A percentile compares a stretch with the other conserved stretches of the same genome.
Conservation (phyloP, 2,329 filamentous ascomycete species). For the Neofusicoccum ribis region DNA sequence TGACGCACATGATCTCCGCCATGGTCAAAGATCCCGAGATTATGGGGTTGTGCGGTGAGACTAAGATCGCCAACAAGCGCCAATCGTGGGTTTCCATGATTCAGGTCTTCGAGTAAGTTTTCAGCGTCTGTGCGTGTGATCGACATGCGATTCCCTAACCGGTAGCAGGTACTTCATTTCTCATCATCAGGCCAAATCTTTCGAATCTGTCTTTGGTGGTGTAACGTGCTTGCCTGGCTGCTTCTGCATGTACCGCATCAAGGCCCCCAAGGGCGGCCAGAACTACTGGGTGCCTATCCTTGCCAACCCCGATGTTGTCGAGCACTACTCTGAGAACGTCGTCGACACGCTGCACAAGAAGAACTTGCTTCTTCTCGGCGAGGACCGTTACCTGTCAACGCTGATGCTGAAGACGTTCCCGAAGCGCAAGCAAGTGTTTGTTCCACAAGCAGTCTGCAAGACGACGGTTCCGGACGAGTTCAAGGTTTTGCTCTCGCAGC, state of each 20-base stretch:
- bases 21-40: constrained; percentile 99
- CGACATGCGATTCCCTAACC: constrained; percentile 30
- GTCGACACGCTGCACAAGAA: constrained; percentile 98
- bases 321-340: constrained; percentile 99
- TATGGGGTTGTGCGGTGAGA: constrained; percentile 98
- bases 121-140: constrained; percentile 12
- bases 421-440: constrained; percentile 97
- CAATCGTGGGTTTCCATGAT: constrained; percentile 95
- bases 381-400: constrained; percentile 93
- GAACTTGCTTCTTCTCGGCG: constrained; percentile 86
- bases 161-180: constrained; percentile 81
- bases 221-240: constrained; percentile 97
- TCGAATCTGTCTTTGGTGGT: constrained; percentile 98
- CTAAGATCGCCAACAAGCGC: constrained; percentile 98
- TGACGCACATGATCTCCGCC: constrained; percentile 98
- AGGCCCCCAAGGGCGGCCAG: constrained; percentile 94
- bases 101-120: constrained; percentile 83
- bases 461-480: constrained; percentile 94
- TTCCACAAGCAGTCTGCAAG: constrained; percentile 98
- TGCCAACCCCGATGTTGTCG: constrained; percentile 96
- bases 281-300: constrained; percentile 99
- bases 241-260: constrained; percentile 99
- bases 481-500: constrained; percentile 87
- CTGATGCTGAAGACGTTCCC: constrained; percentile 99
- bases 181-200: constrained; percentile 93